phyloP scores from a whole-genome alignment of 2,329 filamentous ascomycete species.

The Macrophomina pseudophaseolina region DNA sequence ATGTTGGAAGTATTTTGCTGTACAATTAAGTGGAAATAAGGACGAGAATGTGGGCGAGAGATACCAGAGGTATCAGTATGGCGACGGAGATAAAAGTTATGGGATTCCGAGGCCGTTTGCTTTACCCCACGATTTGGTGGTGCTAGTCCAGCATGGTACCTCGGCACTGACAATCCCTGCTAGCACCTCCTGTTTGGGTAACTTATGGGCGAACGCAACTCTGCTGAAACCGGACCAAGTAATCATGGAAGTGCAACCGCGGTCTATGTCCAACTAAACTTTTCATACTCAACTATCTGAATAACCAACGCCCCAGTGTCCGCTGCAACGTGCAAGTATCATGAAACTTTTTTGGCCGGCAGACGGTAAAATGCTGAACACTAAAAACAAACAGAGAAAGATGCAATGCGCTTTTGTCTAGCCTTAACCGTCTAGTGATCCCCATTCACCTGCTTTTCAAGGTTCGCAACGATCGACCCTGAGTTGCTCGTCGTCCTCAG shows the following conservation, averaged over 20 bases:
- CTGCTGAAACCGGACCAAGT: neutral
- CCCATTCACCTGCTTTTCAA: slow-evolving; percentile 26
- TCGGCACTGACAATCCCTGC: slow-evolving; percentile 10
- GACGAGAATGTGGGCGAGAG: neutral
- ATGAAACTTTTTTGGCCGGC: slow-evolving; percentile 2
- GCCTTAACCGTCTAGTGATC: slow-evolving; percentile 13
- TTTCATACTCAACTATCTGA: neutral
- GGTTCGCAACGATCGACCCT: slow-evolving; percentile 23
- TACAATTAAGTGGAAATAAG: neutral
- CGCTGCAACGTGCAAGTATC: slow-evolving; percentile 3
- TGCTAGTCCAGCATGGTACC: slow-evolving; percentile 1
- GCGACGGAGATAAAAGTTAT: neutral
- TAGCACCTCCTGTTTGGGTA: neutral
- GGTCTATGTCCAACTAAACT: neutral
- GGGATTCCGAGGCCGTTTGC: slow-evolving; percentile 3
- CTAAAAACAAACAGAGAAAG: slow-evolving; percentile 9
- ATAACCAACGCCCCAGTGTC: slow-evolving; percentile 16
- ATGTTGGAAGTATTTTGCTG: neutral
- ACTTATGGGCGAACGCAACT: neutral
- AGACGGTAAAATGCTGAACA: slow-evolving; percentile 4
- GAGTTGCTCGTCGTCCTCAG: slow-evolving; percentile 25
- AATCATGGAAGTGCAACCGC: neutral
- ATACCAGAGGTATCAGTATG: neutral
- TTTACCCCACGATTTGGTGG: slow-evolving; percentile 16
- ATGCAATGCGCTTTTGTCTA: slow-evolving; percentile 18